Evolutionary conservation across 2,329 filamentous ascomycete species (phyloP).

Genomic region (Stagonosporopsis cucurbitacearum): DNA sequence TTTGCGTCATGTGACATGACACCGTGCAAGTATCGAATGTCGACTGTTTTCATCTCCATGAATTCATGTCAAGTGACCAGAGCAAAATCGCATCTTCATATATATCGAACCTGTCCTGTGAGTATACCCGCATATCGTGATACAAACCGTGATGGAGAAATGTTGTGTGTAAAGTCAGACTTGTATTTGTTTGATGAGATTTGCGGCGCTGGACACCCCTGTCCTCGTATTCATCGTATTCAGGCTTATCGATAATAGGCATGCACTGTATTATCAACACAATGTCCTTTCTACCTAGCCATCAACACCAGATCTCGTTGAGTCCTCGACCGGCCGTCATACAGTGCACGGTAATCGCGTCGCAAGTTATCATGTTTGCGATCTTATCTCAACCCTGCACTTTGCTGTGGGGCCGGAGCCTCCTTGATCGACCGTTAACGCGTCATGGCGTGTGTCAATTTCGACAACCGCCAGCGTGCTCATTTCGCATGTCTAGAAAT

Average conservation of each 20-base stretch:
- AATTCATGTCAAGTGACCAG: no score
- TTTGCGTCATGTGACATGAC: background rate
- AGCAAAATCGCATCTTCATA: no score
- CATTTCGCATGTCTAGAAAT: conserved; percentile 6
- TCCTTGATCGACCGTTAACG: conserved; percentile 16
- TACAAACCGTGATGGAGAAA: background rate
- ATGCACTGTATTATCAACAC: background rate
- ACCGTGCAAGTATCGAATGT: background rate
- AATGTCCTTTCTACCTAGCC: background rate
- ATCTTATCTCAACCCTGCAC: conserved; percentile 7
- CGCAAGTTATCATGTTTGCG: background rate
- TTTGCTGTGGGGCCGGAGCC: conserved; percentile 10
- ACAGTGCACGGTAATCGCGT: background rate
- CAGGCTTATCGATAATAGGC: conserved; percentile 1
- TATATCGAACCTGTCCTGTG: no score
- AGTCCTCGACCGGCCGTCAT: background rate
- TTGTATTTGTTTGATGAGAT: background rate
- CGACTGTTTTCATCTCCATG: background rate
- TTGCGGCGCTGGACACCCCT: background rate
- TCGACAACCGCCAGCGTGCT: conserved; percentile 6
- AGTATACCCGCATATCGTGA: background rate
- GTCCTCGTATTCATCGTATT: conserved; percentile 6
- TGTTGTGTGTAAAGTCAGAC: no score
- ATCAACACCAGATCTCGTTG: background rate
- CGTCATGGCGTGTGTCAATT: conserved; percentile 21